Evolutionary conservation across 2,329 filamentous ascomycete genomes (phyloP).

Genomic region (Cucurbitaria berberidis): DNA sequence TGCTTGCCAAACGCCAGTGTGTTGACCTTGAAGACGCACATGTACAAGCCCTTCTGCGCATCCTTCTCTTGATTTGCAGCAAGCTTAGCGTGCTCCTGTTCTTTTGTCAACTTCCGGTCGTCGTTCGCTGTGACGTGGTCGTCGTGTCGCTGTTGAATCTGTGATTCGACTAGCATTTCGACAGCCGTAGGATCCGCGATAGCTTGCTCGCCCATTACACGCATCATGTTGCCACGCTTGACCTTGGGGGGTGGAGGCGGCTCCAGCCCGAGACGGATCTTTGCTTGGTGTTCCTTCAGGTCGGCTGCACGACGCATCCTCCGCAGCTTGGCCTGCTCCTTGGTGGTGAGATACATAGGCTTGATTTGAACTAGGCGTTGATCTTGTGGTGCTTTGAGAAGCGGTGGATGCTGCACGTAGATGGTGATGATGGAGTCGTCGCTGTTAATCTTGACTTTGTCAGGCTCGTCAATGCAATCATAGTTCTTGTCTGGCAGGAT

Average conservation of each 20-base stretch:
- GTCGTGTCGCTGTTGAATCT: constrained; percentile 85
- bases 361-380: constrained; percentile 79
- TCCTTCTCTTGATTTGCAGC: constrained; percentile 84
- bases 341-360: constrained; percentile 88
- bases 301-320: constrained; percentile 90
- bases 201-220: constrained; percentile 87
- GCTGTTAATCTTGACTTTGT: constrained; percentile 73
- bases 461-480: constrained; percentile 68
- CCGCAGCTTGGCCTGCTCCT: constrained; percentile 89
- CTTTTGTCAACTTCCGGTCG: constrained; percentile 85
- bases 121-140: constrained; percentile 81
- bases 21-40: constrained; percentile 87
- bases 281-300: constrained; percentile 93
- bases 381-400: constrained; percentile 89
- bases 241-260: constrained; percentile 93
- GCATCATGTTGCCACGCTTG: constrained; percentile 97
- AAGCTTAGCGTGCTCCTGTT: constrained; percentile 84
- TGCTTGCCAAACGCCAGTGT: constrained; percentile 92
- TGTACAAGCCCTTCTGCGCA: constrained; percentile 80
- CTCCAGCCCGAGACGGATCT: constrained; percentile 88
- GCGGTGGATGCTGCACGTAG: constrained; percentile 91
- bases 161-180: constrained; percentile 88
- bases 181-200: constrained; percentile 98
- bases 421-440: constrained; percentile 87
- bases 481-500: constrained; percentile 79